Percentiles rank a stretch among this genome's conserved stretches.
These are phyloP conservation scores for Austroboletus niveus DNA, from an alignment of 1,284 basidiomycete species.

Conservation along the genomic window DNA sequence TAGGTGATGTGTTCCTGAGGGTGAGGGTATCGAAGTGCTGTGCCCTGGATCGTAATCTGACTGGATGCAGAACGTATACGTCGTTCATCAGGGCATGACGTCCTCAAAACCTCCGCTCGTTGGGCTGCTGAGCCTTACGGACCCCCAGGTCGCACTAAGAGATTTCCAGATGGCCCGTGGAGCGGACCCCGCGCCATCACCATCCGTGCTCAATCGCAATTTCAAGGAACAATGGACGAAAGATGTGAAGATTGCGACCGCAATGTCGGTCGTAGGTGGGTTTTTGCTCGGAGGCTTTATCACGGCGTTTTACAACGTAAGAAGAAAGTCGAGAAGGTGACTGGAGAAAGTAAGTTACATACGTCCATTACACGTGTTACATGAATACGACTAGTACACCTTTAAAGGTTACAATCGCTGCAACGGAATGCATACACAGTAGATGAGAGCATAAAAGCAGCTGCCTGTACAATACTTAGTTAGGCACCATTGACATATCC, in stretches of 20 bases:
- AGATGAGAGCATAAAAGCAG: background rate
- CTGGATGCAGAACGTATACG: slow-evolving; percentile 49
- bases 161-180: slow-evolving; percentile 47
- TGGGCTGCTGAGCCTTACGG: slow-evolving; percentile 48
- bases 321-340: slow-evolving; percentile 5
- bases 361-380: background rate
- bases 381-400: slow-evolving; percentile 3
- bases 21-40: slow-evolving; percentile 31
- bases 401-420: background rate
- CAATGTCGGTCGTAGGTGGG: slow-evolving; percentile 24
- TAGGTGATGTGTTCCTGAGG: slow-evolving; percentile 57
- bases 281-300: slow-evolving; percentile 36
- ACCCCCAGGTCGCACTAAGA: slow-evolving; percentile 36
- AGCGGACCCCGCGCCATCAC: slow-evolving; percentile 36
- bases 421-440: background rate
- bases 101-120: slow-evolving; percentile 43
- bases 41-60: background rate
- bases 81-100: slow-evolving; percentile 45
- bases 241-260: slow-evolving; percentile 13
- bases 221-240: slow-evolving; percentile 16
- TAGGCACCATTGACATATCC: slow-evolving; percentile 23
- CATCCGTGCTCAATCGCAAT: slow-evolving; percentile 19
- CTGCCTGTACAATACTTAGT: background rate
- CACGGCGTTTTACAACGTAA: slow-evolving; percentile 12
- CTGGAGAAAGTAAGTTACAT: slow-evolving; percentile 1